Percentiles rank a stretch among this genome's conserved stretches.
These are phyloP conservation scores for Clarireedia homoeocarpa DNA, from an alignment of 2,329 filamentous ascomycete species.

Conservation along the genomic window DNA sequence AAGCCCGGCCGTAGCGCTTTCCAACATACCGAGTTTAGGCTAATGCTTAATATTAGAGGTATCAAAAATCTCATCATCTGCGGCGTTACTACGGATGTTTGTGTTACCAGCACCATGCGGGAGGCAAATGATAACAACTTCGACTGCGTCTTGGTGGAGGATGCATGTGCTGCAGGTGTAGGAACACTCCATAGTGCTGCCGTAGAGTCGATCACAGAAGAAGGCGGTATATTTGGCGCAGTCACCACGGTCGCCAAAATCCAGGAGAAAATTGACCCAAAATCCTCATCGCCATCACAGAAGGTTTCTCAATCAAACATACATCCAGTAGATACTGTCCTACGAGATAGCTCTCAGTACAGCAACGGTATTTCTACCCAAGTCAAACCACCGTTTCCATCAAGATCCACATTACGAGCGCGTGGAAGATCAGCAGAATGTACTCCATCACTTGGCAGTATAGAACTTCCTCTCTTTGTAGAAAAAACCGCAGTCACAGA, in stretches of 20 bases:
- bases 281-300: background rate
- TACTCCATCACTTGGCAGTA: background rate
- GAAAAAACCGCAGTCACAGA: background rate
- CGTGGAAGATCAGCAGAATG: background rate
- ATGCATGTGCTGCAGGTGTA: slow-evolving; percentile 28
- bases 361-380: no score
- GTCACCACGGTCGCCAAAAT: slow-evolving; percentile 15
- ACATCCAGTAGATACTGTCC: background rate
- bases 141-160: slow-evolving; percentile 28
- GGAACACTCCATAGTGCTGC: slow-evolving; percentile 23
- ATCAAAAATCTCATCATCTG: slow-evolving; percentile 29
- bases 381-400: no score
- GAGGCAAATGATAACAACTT: slow-evolving; percentile 30
- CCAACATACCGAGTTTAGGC: slow-evolving; percentile 32
- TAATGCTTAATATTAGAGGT: slow-evolving; percentile 27
- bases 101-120: slow-evolving; percentile 30
- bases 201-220: slow-evolving; percentile 26
- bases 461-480: background rate
- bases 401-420: background rate
- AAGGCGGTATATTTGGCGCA: slow-evolving; percentile 32
- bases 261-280: background rate
- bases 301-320: background rate
- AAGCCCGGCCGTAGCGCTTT: slow-evolving; percentile 31
- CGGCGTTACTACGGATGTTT: slow-evolving; percentile 32
- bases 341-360: background rate